Conservation (phyloP, 2,329 filamentous ascomycete genomes). For the Bipolaris oryzae region DNA sequence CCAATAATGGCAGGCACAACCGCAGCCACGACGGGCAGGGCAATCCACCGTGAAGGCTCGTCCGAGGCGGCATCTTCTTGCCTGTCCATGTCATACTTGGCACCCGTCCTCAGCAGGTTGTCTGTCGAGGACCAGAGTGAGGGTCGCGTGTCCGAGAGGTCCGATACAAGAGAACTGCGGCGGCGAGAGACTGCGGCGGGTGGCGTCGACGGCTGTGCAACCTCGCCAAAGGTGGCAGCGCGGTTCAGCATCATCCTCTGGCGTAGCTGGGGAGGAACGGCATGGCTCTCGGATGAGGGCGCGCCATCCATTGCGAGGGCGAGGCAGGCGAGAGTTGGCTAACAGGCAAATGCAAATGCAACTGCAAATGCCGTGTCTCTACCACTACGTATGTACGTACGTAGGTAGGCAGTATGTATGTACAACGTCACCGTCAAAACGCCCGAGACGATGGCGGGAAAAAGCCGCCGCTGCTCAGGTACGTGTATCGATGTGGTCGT, state of each 20-base stretch:
- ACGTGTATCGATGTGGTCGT: constrained; percentile 7
- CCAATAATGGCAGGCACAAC: constrained; percentile 86
- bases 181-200: constrained; percentile 53
- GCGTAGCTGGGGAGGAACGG: constrained; percentile 38
- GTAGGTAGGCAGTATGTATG: too few species aligned
- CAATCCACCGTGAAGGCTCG: constrained; percentile 74
- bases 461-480: constrained; percentile 6
- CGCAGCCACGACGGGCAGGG: constrained; percentile 80
- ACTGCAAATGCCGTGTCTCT: too few species aligned
- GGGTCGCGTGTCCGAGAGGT: constrained; percentile 72
- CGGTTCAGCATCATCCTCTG: constrained; percentile 48
- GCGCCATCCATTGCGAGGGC: constrained; percentile 35
- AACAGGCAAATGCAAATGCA: constrained; percentile 5
- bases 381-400: background rate
- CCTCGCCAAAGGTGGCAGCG: constrained; percentile 44
- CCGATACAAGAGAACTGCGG: constrained; percentile 79
- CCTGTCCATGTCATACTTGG: constrained; percentile 35
- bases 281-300: constrained; percentile 24
- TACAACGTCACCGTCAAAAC: background rate
- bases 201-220: constrained; percentile 27
- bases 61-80: constrained; percentile 44
- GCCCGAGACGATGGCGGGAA: constrained; percentile 2
- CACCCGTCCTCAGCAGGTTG: constrained; percentile 65
- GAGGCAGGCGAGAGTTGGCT: constrained; percentile 6
- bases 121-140: constrained; percentile 71